Evolutionary conservation across 495 filamentous ascomycete genomes (phyloP).

Genomic region (Lophiostoma macrostomum): DNA sequence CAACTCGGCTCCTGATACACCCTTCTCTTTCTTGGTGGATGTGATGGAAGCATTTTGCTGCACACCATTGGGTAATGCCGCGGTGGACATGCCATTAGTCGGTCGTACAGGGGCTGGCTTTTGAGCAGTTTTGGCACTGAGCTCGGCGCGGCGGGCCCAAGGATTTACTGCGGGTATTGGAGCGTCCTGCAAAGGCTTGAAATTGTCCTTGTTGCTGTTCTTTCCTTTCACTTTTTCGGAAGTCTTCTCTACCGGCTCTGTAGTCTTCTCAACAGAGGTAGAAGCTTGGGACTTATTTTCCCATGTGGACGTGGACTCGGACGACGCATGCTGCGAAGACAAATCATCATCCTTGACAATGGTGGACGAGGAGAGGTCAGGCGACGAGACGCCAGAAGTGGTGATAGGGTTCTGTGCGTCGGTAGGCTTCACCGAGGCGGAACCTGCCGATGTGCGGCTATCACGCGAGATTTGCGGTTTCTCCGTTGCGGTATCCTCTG

Average conservation of each 20-base stretch:
- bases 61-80: conserved; percentile 11
- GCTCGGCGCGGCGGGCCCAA: conserved; percentile 72
- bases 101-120: conserved; percentile 39
- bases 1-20: conserved; percentile 25
- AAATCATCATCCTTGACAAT: conserved; percentile 68
- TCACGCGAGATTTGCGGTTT: conserved; percentile 12
- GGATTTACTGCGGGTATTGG: conserved; percentile 77
- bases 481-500: conserved; percentile 12
- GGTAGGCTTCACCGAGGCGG: conserved; percentile 6
- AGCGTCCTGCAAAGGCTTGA: conserved; percentile 72
- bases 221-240: conserved; percentile 47
- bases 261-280: conserved; percentile 38
- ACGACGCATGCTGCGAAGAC: conserved; percentile 60
- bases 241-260: conserved; percentile 23
- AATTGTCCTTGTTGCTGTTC: conserved; percentile 46
- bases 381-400: conserved; percentile 61
- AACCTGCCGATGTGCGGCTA: not conserved
- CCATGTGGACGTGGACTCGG: conserved; percentile 59
- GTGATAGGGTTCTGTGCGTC: conserved; percentile 1
- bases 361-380: conserved; percentile 65
- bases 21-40: conserved; percentile 35
- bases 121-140: conserved; percentile 57
- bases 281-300: conserved; percentile 66
- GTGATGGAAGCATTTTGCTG: not conserved
- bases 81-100: not conserved